Conservation (phyloP, 2,329 filamentous ascomycete species). For the Fulvia fulva region DNA sequence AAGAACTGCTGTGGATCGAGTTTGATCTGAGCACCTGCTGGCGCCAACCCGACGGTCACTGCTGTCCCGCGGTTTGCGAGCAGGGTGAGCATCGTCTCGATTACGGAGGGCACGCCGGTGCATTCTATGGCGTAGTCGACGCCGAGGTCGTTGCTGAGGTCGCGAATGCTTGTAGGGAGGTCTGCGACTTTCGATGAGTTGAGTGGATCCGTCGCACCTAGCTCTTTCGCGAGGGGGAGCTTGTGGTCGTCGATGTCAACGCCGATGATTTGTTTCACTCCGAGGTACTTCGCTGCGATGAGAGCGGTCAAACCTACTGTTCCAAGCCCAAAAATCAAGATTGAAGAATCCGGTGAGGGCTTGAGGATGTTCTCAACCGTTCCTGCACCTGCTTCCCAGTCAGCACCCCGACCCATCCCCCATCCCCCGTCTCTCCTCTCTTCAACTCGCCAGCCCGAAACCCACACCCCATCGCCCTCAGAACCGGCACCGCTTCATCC, state of each 20-base stretch:
- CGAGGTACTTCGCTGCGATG: slow-evolving; percentile 20
- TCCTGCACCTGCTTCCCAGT: slow-evolving; percentile 9
- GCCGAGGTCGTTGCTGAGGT: slow-evolving; percentile 8
- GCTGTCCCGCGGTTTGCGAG: slow-evolving; percentile 19
- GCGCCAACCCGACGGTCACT: slow-evolving; percentile 19
- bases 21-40: slow-evolving; percentile 16
- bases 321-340: slow-evolving; percentile 20
- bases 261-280: slow-evolving; percentile 20
- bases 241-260: slow-evolving; percentile 21
- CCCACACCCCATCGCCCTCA: slow-evolving; percentile 20
- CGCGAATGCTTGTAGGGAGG: slow-evolving; percentile 13
- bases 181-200: slow-evolving; percentile 13
- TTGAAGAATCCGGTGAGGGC: slow-evolving; percentile 10
- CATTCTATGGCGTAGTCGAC: slow-evolving; percentile 19
- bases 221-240: slow-evolving; percentile 15
- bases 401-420: neutral
- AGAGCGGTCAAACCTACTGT: slow-evolving; percentile 20
- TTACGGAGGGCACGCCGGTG: slow-evolving; percentile 17
- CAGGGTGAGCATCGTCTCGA: slow-evolving; percentile 17
- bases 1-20: slow-evolving; percentile 15
- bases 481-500: slow-evolving; percentile 10
- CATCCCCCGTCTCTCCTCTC: neutral
- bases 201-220: slow-evolving; percentile 17
- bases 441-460: slow-evolving; percentile 17
- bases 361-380: slow-evolving; percentile 20